These are phyloP conservation scores for Backusella sp. DNA, from an alignment of 192 early-diverging fungal genomes.

Conservation along the genomic window DNA sequence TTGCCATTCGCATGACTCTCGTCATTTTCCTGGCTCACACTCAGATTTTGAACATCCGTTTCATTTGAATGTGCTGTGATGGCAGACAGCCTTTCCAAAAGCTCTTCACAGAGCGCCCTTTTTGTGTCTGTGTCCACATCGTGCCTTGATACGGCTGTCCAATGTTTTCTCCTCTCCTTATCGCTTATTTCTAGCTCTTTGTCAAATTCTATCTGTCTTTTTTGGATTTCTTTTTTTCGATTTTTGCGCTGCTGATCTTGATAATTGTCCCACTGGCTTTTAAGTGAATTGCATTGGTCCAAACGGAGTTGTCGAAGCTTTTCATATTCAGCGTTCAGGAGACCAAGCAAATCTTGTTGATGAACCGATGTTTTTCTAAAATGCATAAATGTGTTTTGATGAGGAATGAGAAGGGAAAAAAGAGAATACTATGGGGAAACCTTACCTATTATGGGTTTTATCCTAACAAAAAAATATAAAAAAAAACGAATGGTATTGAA, in stretches of 20 bases:
- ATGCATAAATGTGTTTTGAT: background rate
- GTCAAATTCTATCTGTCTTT: conserved; percentile 6
- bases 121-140: background rate
- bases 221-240: conserved; percentile 11
- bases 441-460: background rate
- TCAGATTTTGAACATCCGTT: background rate
- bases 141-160: background rate
- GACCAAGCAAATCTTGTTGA: background rate
- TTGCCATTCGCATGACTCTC: background rate
- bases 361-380: background rate
- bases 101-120: background rate
- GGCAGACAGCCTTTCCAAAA: background rate
- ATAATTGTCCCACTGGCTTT: conserved; percentile 11
- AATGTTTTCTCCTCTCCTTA: background rate
- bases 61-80: background rate
- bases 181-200: conserved; percentile 6
- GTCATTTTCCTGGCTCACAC: background rate
- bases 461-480: background rate
- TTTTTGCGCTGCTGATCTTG: background rate
- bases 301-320: background rate
- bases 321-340: conserved; percentile 12
- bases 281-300: conserved; percentile 6
- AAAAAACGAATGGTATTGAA: background rate
- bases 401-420: background rate
- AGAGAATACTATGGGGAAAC: background rate